Percentiles rank a stretch among this genome's conserved stretches.
phyloP scores from a whole-genome alignment of 441 rosid species.

The Manihot esculenta region DNA sequence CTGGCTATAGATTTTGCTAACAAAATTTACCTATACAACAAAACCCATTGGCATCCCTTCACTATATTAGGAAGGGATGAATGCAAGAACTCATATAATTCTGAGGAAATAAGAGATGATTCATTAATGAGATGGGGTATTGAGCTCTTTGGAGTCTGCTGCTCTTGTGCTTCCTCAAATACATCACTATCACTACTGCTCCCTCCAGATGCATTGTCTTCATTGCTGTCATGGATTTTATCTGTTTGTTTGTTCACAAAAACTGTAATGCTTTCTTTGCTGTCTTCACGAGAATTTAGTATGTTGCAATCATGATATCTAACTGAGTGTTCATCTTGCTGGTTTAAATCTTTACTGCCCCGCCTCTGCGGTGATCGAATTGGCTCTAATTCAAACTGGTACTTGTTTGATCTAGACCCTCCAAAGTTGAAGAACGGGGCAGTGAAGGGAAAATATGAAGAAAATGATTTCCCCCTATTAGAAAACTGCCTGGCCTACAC shows the following conservation, averaged over 20 bases:
- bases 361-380: constrained; percentile 38
- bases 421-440: constrained; percentile 37
- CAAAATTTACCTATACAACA: constrained; percentile 75
- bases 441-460: constrained; percentile 56
- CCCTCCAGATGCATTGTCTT: constrained; percentile 32
- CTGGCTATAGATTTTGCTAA: constrained; percentile 20
- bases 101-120: constrained; percentile 62
- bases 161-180: constrained; percentile 46
- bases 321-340: constrained; percentile 26
- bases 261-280: constrained; percentile 18
- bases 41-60: constrained; percentile 81
- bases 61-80: constrained; percentile 84
- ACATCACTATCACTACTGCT: constrained; percentile 44
- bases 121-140: constrained; percentile 49
- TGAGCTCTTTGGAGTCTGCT: constrained; percentile 37
- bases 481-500: constrained; percentile 63
- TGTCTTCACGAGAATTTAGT: constrained; percentile 22
- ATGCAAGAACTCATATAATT: constrained; percentile 67
- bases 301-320: constrained; percentile 31
- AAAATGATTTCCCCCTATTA: constrained; percentile 40
- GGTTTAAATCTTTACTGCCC: constrained; percentile 34
- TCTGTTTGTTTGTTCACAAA: constrained; percentile 21
- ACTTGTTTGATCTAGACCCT: constrained; percentile 41
- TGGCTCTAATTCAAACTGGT: constrained; percentile 32
- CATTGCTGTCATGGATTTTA: constrained; percentile 18